A percentile compares a stretch with the other conserved stretches of the same genome.
These are phyloP conservation scores for Calonectria crousiana DNA, from an alignment of 2,329 filamentous ascomycete genomes.

Conservation along the genomic window DNA sequence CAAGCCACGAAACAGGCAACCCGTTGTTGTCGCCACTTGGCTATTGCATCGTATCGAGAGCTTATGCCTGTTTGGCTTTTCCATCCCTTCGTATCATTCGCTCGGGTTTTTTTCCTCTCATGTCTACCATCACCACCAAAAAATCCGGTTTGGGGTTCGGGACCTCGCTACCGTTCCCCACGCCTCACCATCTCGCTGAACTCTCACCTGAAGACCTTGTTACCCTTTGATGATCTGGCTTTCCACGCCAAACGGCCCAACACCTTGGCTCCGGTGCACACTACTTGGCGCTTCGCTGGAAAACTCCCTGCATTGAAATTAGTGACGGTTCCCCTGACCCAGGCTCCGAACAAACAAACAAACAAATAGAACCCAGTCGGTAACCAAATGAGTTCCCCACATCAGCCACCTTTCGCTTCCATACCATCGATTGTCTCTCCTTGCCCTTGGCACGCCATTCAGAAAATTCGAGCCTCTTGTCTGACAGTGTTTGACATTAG, in stretches of 20 bases:
- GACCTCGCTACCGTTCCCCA: constrained; percentile 2
- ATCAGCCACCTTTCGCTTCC: not conserved
- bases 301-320: not conserved
- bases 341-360: constrained; percentile 8
- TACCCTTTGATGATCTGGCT: not conserved
- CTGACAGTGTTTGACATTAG: constrained; percentile 21
- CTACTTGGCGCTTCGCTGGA: not conserved
- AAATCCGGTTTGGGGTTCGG: not conserved
- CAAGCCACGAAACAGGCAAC: not conserved
- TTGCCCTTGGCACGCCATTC: not conserved
- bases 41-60: constrained; percentile 7
- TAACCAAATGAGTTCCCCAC: constrained; percentile 16
- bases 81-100: not conserved
- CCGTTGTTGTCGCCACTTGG: constrained; percentile 9
- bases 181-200: not conserved
- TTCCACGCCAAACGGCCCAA: not conserved
- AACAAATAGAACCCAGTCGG: not conserved
- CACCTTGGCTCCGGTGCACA: not conserved
- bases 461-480: not conserved
- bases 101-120: not conserved
- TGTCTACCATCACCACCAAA: constrained; percentile 2
- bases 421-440: constrained; percentile 1
- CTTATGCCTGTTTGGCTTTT: constrained; percentile 6
- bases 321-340: not conserved
- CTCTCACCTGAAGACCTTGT: not conserved